Conservation (phyloP, 257 asterid species). For the Solanum phureja region DNA sequence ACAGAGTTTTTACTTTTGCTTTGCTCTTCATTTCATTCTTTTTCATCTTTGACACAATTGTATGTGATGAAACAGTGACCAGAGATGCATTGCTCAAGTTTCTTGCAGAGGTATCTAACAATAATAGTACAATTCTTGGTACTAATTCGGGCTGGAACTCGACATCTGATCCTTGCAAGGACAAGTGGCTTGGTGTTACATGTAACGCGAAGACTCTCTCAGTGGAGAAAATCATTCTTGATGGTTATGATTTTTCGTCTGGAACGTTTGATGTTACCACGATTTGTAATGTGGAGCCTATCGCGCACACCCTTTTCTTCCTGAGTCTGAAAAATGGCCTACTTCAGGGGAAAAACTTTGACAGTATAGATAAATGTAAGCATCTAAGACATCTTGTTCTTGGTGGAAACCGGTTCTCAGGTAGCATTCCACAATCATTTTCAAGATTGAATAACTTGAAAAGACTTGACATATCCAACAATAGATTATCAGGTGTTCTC, state of each 20-base stretch:
- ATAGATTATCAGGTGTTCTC: constrained; percentile 21
- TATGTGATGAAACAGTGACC: constrained; percentile 24
- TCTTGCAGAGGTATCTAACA: constrained; percentile 25
- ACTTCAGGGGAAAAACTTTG: constrained; percentile 25
- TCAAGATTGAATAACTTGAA: constrained; percentile 27
- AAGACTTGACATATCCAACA: constrained; percentile 31
- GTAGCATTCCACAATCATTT: constrained; percentile 22
- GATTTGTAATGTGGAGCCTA: constrained; percentile 28
- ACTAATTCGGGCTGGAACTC: constrained; percentile 36
- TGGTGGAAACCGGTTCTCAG: constrained; percentile 27
- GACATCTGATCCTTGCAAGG: constrained; percentile 36
- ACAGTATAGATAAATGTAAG: constrained; percentile 31
- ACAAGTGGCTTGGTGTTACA: constrained; percentile 34
- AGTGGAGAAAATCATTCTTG: constrained; percentile 26
- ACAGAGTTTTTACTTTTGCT: constrained; percentile 10
- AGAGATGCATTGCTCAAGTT: constrained; percentile 23
- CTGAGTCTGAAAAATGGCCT: constrained; percentile 22
- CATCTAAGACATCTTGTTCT: constrained; percentile 24
- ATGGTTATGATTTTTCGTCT: constrained; percentile 13
- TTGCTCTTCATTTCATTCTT: constrained; percentile 13
- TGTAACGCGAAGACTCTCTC: constrained; percentile 12
- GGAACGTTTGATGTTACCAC: constrained; percentile 30
- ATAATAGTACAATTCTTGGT: background rate
- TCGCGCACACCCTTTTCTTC: constrained; percentile 14
- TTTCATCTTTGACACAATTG: constrained; percentile 5